Evolutionary conservation across 2,329 filamentous ascomycete genomes (phyloP), one percentile per base, ranked within the genome.

Genomic region (Ceratocystis ficicola): DNA sequence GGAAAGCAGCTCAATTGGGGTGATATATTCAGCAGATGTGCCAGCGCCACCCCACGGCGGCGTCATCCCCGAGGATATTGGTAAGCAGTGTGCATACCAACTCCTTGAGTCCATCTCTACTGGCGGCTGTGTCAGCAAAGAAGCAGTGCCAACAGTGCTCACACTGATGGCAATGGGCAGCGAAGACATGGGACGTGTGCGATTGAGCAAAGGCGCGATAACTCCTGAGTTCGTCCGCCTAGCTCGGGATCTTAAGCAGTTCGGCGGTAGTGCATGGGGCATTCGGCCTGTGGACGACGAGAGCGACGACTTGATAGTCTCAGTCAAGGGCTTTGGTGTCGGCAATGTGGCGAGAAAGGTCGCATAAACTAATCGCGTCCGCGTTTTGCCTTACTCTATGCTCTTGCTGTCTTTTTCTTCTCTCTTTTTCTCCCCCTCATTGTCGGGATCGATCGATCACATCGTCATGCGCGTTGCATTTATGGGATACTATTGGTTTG

Each of bases 91-190:
- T 74, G 94, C 94, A 17, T 90, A 89, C 73, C 92, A 96, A 75
- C 77, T 99, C 63, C 78, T 99, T 12, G 92, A 97, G 75, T 82
- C 85, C 25, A 87, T 97, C 68, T 83, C 83, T 63, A 83, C 86
- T 70, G 93, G 92, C 10, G 94, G 94, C 0, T 96, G 90, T 73
- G 88, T 89, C 2, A 87, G 86, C 64, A 80, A 80, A 15, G 81
- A 87, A 2, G 88, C 90, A 1, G 86, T 86, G 4, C 80, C 84
- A 2, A 93, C 87, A 0, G 81, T 96, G 69, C 75, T 99, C 64
- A 89, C 86, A 20, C 79, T 99, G 69, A 99, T 99, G 94, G 90
- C 92, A 44, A 97, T 99, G 94, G 94, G 94, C 0, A 90, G 88
- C 0, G 94, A 97, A 74, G 94, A 99, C 75, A 91, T 99, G 15